phyloP scores from a whole-genome alignment of 2,329 filamentous ascomycete species.

The Arthroderma sp. region DNA sequence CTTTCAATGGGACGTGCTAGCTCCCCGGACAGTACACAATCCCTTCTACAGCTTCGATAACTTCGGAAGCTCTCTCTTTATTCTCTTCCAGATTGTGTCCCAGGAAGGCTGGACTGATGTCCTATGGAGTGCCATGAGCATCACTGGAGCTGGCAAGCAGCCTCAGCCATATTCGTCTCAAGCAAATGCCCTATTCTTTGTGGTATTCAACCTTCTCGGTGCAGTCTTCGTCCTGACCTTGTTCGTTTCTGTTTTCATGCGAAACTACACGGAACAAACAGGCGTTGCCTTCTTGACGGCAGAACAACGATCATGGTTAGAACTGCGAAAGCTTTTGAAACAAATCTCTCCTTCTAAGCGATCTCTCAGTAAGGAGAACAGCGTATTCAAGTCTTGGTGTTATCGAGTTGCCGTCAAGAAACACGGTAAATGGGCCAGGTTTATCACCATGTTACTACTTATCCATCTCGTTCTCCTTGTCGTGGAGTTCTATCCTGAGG shows the following conservation, averaged over 20 bases:
- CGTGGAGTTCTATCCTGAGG: constrained; percentile 72
- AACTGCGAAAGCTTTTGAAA: constrained; percentile 77
- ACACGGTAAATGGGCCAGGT: constrained; percentile 78
- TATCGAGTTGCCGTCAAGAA: constrained; percentile 91
- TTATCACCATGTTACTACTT: constrained; percentile 66
- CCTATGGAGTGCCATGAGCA: constrained; percentile 71
- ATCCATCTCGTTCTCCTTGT: constrained; percentile 74
- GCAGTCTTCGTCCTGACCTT: constrained; percentile 94
- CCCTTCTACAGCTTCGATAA: constrained; percentile 86
- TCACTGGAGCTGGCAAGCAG: constrained; percentile 64
- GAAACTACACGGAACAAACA: constrained; percentile 97
- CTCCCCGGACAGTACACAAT: constrained; percentile 70
- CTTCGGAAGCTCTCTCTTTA: constrained; percentile 86
- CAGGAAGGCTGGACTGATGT: constrained; percentile 97
- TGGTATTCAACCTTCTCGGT: constrained; percentile 89
- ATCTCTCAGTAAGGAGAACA: constrained; percentile 64
- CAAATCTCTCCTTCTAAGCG: constrained; percentile 93
- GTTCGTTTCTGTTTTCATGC: constrained; percentile 99
- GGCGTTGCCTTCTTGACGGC: constrained; percentile 91
- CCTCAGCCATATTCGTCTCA: constrained; percentile 57
- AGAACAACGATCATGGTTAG: constrained; percentile 93
- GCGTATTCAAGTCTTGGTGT: constrained; percentile 81
- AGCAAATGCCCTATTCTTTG: constrained; percentile 86
- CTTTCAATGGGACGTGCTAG: constrained; percentile 72
- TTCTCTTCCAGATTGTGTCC: constrained; percentile 95